phyloP scores from a whole-genome alignment of 176 grass and related monocot species.

The Triticum monococcum region DNA sequence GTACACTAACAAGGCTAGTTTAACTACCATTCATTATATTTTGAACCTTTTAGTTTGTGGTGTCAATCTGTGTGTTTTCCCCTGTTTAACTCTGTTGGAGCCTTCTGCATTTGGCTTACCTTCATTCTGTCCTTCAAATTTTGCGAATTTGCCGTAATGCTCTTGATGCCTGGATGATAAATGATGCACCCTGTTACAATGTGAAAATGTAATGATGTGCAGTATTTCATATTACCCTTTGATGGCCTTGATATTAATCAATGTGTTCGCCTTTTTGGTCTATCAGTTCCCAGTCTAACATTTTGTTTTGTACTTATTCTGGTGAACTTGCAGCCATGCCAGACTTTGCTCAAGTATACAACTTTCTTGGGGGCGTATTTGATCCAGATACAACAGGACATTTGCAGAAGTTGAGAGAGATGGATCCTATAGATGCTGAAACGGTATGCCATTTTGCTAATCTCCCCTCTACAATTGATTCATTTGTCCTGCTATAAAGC shows the following conservation, averaged over 20 bases:
- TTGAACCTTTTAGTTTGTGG: background rate
- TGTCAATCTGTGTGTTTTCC: background rate
- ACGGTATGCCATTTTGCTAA: constrained; percentile 53
- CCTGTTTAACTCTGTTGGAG: background rate
- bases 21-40: too few species aligned
- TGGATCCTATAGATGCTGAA: constrained; percentile 92
- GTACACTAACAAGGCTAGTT: too few species aligned
- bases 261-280: background rate
- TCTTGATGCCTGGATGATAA: constrained; percentile 2
- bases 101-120: background rate
- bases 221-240: background rate
- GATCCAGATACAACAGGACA: constrained; percentile 75
- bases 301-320: background rate
- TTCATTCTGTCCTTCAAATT: background rate
- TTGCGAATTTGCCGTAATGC: background rate
- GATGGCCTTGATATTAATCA: background rate
- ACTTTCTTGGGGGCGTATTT: constrained; percentile 87
- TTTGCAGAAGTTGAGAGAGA: constrained; percentile 67
- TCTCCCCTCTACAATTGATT: constrained; percentile 3
- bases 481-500: background rate
- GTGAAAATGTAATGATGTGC: background rate
- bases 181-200: background rate
- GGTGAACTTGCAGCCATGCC: constrained; percentile 52
- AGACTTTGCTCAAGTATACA: constrained; percentile 78
- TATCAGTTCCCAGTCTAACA: background rate